Evolutionary conservation across 2,329 filamentous ascomycete genomes (phyloP).

Genomic region (Verticillium dahliae): DNA sequence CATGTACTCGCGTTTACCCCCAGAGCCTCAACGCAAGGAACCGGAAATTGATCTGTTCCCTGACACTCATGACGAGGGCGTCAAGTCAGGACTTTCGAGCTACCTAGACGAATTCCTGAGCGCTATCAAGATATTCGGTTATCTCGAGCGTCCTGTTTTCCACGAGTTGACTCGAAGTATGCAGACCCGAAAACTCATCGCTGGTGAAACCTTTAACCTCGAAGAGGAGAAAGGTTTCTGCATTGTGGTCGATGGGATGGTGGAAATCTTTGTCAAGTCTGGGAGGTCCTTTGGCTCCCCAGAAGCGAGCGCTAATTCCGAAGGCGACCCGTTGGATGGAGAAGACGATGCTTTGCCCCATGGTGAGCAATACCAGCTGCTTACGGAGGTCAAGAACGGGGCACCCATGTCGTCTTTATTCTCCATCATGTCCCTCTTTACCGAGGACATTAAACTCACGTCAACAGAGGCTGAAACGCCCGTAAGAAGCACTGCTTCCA

Average conservation of each 20-base stretch:
- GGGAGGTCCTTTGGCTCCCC: constrained; percentile 45
- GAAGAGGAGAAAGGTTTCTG: constrained; percentile 99
- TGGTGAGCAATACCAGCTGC: constrained; percentile 80
- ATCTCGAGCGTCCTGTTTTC: constrained; percentile 91
- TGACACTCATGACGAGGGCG: constrained; percentile 81
- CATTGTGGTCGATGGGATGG: constrained; percentile 89
- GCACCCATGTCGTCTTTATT: constrained; percentile 98
- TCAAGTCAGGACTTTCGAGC: constrained; percentile 87
- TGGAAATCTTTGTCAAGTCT: constrained; percentile 98
- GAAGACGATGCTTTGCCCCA: constrained; percentile 56
- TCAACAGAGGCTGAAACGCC: constrained; percentile 55
- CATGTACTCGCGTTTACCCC: constrained; percentile 90
- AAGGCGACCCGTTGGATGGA: constrained; percentile 54
- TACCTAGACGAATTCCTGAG: constrained; percentile 97
- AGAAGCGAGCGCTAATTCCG: constrained; percentile 29
- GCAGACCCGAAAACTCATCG: constrained; percentile 95
- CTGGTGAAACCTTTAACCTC: constrained; percentile 87
- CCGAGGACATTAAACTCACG: constrained; percentile 81
- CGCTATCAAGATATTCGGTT: constrained; percentile 98
- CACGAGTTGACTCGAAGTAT: constrained; percentile 96
- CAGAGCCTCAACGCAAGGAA: constrained; percentile 92
- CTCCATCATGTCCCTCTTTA: constrained; percentile 94
- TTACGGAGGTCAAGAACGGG: constrained; percentile 96
- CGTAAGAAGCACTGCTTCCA: constrained; percentile 11
- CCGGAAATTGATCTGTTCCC: constrained; percentile 93